Percentiles rank a stretch among this genome's conserved stretches.
Conservation (phyloP, 1,284 basidiomycete genomes). For the Ganoderma multipileum region DNA sequence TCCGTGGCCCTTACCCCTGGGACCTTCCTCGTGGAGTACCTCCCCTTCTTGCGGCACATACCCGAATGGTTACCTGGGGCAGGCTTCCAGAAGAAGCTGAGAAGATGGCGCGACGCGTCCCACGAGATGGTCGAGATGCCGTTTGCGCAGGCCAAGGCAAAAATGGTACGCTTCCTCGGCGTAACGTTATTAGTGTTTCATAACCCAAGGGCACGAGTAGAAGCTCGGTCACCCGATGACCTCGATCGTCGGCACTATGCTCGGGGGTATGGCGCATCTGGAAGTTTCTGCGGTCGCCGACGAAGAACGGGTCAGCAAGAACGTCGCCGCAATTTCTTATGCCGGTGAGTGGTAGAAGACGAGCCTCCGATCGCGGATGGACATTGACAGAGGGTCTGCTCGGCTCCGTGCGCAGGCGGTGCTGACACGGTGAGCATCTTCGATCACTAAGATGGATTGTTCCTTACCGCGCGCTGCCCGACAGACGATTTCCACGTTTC, state of each 20-base stretch:
- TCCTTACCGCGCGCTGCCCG: not conserved
- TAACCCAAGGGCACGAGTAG: slow-evolving; percentile 10
- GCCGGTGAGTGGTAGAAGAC: slow-evolving; percentile 24
- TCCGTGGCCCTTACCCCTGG: slow-evolving; percentile 29
- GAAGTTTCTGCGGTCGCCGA: slow-evolving; percentile 12
- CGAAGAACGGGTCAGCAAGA: slow-evolving; percentile 26
- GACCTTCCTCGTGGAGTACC: slow-evolving; percentile 33
- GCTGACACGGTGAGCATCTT: slow-evolving; percentile 30
- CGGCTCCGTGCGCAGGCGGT: slow-evolving; percentile 20
- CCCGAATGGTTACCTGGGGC: slow-evolving; percentile 40
- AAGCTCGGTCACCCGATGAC: slow-evolving; percentile 7
- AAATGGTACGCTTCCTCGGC: slow-evolving; percentile 21
- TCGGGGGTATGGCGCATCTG: slow-evolving; percentile 4
- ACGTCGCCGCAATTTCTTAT: slow-evolving; percentile 31
- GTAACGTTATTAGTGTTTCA: not conserved
- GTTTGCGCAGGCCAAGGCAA: slow-evolving; percentile 24
- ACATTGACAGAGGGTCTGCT: not conserved
- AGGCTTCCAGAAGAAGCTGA: slow-evolving; percentile 34
- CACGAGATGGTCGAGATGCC: slow-evolving; percentile 29
- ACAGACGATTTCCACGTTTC: slow-evolving; percentile 29
- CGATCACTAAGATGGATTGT: not conserved
- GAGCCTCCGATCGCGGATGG: not conserved
- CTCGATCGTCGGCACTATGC: slow-evolving; percentile 24
- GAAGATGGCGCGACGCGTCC: slow-evolving; percentile 32
- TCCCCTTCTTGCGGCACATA: slow-evolving; percentile 36